These are phyloP conservation scores for Taphrina wiesneri DNA, from an alignment of 1,139 yeast genomes.

Conservation along the genomic window DNA sequence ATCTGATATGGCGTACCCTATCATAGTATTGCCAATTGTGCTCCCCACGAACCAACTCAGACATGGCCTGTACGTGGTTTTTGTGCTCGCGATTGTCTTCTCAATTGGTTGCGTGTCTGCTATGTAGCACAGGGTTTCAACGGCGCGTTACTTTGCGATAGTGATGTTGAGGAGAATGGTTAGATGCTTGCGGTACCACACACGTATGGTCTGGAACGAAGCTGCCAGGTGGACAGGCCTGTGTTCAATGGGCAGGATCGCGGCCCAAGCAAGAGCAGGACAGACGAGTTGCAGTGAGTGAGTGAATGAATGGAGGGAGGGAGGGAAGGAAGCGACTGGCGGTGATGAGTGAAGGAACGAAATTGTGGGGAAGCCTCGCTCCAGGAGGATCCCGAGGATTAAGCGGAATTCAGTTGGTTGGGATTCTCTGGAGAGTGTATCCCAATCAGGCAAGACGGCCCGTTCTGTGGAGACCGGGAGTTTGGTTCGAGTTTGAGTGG, in stretches of 20 bases:
- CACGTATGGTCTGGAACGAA: too few relatives aligned
- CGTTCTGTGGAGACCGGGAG: neutral
- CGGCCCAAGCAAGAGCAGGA: neutral
- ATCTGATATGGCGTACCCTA: neutral
- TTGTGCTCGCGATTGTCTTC: neutral
- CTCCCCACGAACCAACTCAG: conserved; percentile 20
- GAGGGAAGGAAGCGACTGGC: neutral
- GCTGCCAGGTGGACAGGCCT: too few relatives aligned
- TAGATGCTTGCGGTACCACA: too few relatives aligned
- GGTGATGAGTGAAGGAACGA: neutral
- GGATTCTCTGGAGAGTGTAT: too few relatives aligned
- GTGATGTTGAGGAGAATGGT: too few relatives aligned
- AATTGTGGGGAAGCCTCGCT: neutral
- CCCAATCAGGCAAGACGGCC: neutral
- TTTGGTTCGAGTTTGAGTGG: too few relatives aligned
- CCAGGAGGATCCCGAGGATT: neutral
- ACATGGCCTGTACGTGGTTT: neutral
- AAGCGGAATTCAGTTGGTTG: neutral
- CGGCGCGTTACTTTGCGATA: too few relatives aligned
- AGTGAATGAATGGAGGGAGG: neutral
- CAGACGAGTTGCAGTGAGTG: neutral
- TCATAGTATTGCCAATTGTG: conserved; percentile 16
- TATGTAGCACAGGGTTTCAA: too few relatives aligned
- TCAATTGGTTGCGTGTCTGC: too few relatives aligned
- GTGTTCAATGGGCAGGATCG: neutral